Evolutionary conservation across 2,329 filamentous ascomycete genomes (phyloP).

Genomic region (Epichloe aotearoae): DNA sequence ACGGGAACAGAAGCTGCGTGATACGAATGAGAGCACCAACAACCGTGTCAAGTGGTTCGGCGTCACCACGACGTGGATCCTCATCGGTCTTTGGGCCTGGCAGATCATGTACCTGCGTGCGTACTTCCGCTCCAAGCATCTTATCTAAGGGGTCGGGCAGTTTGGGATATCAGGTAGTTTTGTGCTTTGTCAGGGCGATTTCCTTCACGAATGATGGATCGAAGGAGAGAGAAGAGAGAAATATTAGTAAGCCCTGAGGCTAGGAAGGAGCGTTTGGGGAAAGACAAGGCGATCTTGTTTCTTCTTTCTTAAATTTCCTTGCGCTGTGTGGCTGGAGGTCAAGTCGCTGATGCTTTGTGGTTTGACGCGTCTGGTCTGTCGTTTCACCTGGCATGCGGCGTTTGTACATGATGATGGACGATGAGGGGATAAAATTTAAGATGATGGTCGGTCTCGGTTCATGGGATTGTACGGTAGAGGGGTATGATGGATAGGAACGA

Average conservation of each 20-base stretch:
- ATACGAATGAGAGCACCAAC: slow-evolving; percentile 99
- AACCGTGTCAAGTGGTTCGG: slow-evolving; percentile 98
- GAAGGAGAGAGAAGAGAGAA: too few relatives aligned
- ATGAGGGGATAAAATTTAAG: background rate
- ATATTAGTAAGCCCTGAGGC: too few relatives aligned
- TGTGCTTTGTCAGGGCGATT: background rate
- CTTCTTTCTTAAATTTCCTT: too few relatives aligned
- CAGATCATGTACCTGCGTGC: slow-evolving; percentile 95
- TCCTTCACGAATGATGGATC: too few relatives aligned
- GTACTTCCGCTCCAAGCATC: slow-evolving; percentile 64
- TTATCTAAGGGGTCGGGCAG: slow-evolving; percentile 17
- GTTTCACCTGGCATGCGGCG: background rate
- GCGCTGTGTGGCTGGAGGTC: too few relatives aligned
- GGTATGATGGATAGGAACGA: background rate
- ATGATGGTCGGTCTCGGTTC: background rate
- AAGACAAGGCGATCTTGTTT: too few relatives aligned
- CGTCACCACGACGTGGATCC: slow-evolving; percentile 79
- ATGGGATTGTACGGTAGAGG: background rate
- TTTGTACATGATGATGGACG: background rate
- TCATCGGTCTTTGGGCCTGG: slow-evolving; percentile 83
- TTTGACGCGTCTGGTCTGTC: too few relatives aligned
- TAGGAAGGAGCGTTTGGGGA: too few relatives aligned
- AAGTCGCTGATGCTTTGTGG: too few relatives aligned
- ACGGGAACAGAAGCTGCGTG: slow-evolving; percentile 87
- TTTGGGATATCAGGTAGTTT: slow-evolving; percentile 6